A percentile compares a stretch with the other conserved stretches of the same genome.
These are phyloP conservation scores for Phytopythium litorale DNA, from an alignment of 352 stramenopile genomes.

Conservation along the genomic window DNA sequence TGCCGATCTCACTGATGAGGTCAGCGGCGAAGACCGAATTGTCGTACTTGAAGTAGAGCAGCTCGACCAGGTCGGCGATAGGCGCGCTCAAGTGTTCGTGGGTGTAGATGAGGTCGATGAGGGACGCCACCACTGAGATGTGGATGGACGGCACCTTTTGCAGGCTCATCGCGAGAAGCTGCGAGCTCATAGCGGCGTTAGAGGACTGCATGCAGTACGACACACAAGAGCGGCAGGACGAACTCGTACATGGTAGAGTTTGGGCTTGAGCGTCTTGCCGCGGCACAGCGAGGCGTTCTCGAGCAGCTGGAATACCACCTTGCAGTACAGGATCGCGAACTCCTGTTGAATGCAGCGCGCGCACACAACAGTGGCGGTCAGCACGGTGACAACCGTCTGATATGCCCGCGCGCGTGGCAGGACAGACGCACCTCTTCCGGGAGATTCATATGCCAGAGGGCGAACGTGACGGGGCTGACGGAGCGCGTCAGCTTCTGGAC, in stretches of 20 bases:
- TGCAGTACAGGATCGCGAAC: conserved; percentile 74
- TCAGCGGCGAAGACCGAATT: conserved; percentile 63
- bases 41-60: conserved; percentile 56
- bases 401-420: not conserved
- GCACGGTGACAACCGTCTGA: not conserved
- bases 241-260: conserved; percentile 57
- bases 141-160: conserved; percentile 62
- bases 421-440: conserved; percentile 51
- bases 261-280: conserved; percentile 54
- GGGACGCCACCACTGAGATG: conserved; percentile 61
- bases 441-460: conserved; percentile 76
- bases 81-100: conserved; percentile 61
- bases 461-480: conserved; percentile 56
- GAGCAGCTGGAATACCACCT: conserved; percentile 60
- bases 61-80: conserved; percentile 58
- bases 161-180: conserved; percentile 61
- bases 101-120: conserved; percentile 72
- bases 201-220: no score
- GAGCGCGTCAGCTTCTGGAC: conserved; percentile 59
- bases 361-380: not conserved
- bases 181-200: not conserved
- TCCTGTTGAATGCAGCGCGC: conserved; percentile 26
- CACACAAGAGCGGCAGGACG: not conserved
- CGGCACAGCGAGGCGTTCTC: conserved; percentile 61
- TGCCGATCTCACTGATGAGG: conserved; percentile 72